Evolutionary conservation across 495 filamentous ascomycete genomes (phyloP).

Genomic region (Aeminium ludgeri): DNA sequence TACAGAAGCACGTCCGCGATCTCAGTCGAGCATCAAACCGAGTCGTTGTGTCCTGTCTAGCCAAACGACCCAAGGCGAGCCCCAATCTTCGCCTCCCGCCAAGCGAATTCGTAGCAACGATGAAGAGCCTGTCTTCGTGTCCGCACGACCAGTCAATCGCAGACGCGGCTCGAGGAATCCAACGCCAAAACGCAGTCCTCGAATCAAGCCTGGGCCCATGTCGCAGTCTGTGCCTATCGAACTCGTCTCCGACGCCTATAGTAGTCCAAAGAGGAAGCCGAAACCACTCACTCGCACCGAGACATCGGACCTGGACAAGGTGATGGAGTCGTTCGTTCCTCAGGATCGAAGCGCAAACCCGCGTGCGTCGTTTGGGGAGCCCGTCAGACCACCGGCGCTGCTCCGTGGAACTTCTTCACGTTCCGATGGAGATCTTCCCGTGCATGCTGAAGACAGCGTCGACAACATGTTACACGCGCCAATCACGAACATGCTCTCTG

Average conservation of each 20-base stretch:
- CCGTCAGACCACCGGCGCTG: neutral
- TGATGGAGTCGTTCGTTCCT: constrained; percentile 9
- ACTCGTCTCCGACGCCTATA: constrained; percentile 21
- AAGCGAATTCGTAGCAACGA: constrained; percentile 6
- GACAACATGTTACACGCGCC: neutral
- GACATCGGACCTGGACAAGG: constrained; percentile 26
- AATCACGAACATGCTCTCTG: too few species aligned
- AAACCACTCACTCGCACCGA: constrained; percentile 14
- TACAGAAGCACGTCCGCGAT: too few species aligned
- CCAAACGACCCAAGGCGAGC: constrained; percentile 22
- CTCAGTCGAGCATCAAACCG: too few species aligned
- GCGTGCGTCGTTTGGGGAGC: constrained; percentile 1
- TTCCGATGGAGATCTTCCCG: constrained; percentile 7
- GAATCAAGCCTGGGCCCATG: constrained; percentile 8
- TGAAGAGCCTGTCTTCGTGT: constrained; percentile 20
- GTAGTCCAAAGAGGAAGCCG: constrained; percentile 16
- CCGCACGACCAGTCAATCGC: constrained; percentile 21
- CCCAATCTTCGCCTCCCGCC: neutral
- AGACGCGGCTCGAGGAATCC: constrained; percentile 8
- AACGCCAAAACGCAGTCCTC: constrained; percentile 1
- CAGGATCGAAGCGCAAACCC: constrained; percentile 10
- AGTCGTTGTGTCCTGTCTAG: constrained; percentile 15
- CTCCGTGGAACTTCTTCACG: neutral
- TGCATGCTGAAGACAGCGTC: neutral
- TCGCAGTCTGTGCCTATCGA: constrained; percentile 15